phyloP scores from a whole-genome alignment of 352 stramenopile species.

The Phytophthora capsici region DNA sequence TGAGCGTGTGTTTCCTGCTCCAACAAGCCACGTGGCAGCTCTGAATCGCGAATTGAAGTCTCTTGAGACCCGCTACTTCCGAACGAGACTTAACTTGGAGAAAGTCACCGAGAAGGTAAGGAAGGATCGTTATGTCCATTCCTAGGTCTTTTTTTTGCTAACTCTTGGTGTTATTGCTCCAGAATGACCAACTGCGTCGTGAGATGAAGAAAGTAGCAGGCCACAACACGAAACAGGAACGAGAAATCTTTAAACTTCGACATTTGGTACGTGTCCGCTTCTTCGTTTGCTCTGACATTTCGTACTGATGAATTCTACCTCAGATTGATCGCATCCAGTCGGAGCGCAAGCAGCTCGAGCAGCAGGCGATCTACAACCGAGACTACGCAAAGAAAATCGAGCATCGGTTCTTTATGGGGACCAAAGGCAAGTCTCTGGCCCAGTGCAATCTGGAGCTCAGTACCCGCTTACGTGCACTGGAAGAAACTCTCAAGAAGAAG shows the following conservation, averaged over 20 bases:
- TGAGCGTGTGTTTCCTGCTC: constrained; percentile 44
- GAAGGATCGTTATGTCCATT: background rate
- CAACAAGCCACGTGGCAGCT: constrained; percentile 61
- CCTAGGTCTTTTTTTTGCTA: background rate
- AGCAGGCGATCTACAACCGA: constrained; percentile 81
- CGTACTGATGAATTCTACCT: background rate
- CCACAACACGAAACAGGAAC: constrained; percentile 53
- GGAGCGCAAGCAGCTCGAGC: constrained; percentile 80
- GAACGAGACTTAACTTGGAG: constrained; percentile 73
- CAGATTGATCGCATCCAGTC: constrained; percentile 78
- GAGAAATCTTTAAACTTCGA: constrained; percentile 70
- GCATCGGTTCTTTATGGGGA: constrained; percentile 80
- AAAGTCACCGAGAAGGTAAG: constrained; percentile 70
- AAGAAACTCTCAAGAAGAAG: constrained; percentile 40
- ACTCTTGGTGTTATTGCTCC: background rate
- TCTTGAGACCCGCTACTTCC: constrained; percentile 81
- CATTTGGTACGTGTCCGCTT: constrained; percentile 42
- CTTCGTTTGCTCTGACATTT: background rate
- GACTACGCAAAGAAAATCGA: constrained; percentile 90
- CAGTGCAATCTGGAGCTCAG: constrained; percentile 72
- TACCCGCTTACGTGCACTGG: constrained; percentile 45
- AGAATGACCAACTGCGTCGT: constrained; percentile 65
- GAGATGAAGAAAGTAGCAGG: constrained; percentile 53
- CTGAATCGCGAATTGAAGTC: constrained; percentile 78
- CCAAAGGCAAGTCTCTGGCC: constrained; percentile 66